Conservation (phyloP, 139 green algal species). For the Chloropicon primus region DNA sequence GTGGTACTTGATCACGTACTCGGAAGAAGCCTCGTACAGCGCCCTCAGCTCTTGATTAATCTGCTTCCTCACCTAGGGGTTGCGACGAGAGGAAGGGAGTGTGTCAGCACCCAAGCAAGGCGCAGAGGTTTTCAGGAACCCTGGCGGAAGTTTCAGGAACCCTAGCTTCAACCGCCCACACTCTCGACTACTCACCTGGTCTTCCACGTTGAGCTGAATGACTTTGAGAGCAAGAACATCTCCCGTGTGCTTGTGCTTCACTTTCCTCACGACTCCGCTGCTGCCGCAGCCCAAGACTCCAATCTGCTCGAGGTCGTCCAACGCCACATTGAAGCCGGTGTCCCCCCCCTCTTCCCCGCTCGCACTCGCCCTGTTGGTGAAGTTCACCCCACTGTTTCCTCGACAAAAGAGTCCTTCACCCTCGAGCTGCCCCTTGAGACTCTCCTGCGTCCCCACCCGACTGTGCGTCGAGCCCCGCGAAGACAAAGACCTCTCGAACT, state of each 20-base stretch:
- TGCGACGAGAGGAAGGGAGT: too few species aligned
- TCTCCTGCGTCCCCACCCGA: background rate
- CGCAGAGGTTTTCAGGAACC: too few species aligned
- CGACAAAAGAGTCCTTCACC: background rate
- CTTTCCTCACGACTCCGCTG: conserved; percentile 25
- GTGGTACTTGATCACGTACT: conserved; percentile 31
- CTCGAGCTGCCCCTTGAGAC: background rate
- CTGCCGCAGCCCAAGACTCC: conserved; percentile 17
- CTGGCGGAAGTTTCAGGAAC: too few species aligned
- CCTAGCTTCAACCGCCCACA: too few species aligned
- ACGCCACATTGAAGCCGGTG: conserved; percentile 12
- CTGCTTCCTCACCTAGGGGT: conserved; percentile 23
- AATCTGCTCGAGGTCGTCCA: conserved; percentile 24
- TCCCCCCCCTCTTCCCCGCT: background rate
- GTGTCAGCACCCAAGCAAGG: too few species aligned
- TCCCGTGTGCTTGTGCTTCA: conserved; percentile 19
- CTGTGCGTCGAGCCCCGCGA: background rate
- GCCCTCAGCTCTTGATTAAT: conserved; percentile 29
- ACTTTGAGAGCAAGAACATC: conserved; percentile 31
- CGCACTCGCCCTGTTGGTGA: background rate
- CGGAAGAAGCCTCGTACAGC: conserved; percentile 27
- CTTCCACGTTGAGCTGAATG: conserved; percentile 45
- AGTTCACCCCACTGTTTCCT: background rate
- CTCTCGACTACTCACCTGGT: too few species aligned
- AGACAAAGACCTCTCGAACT: background rate